Evolutionary conservation across 805 yeast genomes (phyloP).

Genomic region (Priceomyces castillae): DNA sequence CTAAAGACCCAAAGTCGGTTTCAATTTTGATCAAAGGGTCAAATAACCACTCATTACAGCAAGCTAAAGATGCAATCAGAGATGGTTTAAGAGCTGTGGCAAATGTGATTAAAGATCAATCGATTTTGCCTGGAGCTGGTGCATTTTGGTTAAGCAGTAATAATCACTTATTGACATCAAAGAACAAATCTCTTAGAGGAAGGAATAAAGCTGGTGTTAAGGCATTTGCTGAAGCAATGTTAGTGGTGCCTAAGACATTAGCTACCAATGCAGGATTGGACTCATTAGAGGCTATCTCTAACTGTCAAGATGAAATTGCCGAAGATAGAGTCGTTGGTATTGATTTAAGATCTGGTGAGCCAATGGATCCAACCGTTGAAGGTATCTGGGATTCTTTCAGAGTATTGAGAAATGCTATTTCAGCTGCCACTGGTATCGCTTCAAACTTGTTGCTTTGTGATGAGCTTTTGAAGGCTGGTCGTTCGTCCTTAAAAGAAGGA

Average conservation of each 20-base stretch:
- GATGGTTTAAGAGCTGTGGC: conserved; percentile 96
- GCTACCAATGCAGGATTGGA: conserved; percentile 92
- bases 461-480: conserved; percentile 94
- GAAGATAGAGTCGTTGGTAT: conserved; percentile 87
- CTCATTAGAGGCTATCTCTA: conserved; percentile 81
- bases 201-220: conserved; percentile 84
- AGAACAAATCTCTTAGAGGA: conserved; percentile 65
- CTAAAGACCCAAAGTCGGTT: conserved; percentile 83
- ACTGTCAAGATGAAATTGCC: conserved; percentile 83
- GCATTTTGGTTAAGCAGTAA: conserved; percentile 87
- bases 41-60: conserved; percentile 81
- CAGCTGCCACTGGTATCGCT: conserved; percentile 92
- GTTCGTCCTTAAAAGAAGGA: conserved; percentile 80
- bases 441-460: conserved; percentile 90
- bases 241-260: conserved; percentile 89
- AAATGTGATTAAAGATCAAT: conserved; percentile 80
- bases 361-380: conserved; percentile 90
- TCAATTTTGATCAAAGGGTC: conserved; percentile 93
- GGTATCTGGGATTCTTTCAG: conserved; percentile 97
- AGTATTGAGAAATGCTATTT: conserved; percentile 87
- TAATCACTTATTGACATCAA: conserved; percentile 53
- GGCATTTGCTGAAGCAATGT: conserved; percentile 90
- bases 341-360: conserved; percentile 87
- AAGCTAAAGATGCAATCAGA: conserved; percentile 94
- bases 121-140: conserved; percentile 95